Evolutionary conservation across 371 early-diverging fungal genomes (phyloP).

Genomic region (Rhizomucor pusillus): DNA sequence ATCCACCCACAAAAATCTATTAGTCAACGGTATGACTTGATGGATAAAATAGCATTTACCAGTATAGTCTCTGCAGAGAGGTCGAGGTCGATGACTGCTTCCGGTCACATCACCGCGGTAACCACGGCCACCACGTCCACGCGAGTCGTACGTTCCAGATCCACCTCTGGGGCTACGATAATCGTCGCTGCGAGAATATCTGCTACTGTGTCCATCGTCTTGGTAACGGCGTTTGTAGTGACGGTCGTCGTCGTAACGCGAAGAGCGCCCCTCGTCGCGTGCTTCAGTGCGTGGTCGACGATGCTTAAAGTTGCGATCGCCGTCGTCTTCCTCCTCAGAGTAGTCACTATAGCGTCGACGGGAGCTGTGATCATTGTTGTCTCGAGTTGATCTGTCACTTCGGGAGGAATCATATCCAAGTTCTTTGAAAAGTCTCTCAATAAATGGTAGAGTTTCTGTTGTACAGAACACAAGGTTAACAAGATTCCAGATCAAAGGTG

Average conservation of each 20-base stretch:
- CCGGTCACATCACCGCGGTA: conserved; percentile 35
- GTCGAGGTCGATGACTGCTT: conserved; percentile 29
- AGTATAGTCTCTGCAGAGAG: conserved; percentile 73
- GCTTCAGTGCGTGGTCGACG: conserved; percentile 53
- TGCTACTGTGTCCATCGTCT: conserved; percentile 18
- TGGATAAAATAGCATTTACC: conserved; percentile 40
- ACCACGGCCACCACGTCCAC: conserved; percentile 31
- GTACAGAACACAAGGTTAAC: neutral
- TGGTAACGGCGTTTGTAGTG: conserved; percentile 26
- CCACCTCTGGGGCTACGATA: conserved; percentile 15
- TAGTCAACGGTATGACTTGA: conserved; percentile 1
- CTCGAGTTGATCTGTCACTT: conserved; percentile 7
- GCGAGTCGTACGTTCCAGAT: conserved; percentile 24
- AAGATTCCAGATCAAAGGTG: conserved; percentile 5
- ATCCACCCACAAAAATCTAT: neutral
- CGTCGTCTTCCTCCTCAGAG: conserved; percentile 64
- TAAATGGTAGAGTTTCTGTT: conserved; percentile 68
- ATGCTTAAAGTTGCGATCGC: conserved; percentile 74
- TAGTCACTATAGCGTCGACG: conserved; percentile 36
- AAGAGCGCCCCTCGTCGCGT: conserved; percentile 26
- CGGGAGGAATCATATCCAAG: conserved; percentile 21
- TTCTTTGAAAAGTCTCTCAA: conserved; percentile 58
- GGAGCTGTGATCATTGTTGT: conserved; percentile 5
- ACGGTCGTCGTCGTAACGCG: conserved; percentile 9
- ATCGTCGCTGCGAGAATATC: conserved; percentile 11